A percentile compares a stretch with the other conserved stretches of the same genome.
Evolutionary conservation across 2,329 filamentous ascomycete species (phyloP).

Genomic region (Cladophialophora psammophila): DNA sequence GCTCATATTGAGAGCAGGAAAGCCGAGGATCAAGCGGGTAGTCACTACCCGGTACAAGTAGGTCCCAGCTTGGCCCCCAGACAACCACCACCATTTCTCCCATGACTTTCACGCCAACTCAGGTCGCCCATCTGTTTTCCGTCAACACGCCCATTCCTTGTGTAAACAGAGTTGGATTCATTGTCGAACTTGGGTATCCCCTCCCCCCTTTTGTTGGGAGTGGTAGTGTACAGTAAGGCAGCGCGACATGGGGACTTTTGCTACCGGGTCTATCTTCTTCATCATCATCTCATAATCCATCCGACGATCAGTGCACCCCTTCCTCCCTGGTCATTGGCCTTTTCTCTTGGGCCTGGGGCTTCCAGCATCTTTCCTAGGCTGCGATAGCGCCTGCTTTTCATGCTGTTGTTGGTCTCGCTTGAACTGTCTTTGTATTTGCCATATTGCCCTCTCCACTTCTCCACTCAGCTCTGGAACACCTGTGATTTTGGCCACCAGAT

Average conservation of each 20-base stretch:
- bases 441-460: slow-evolving; percentile 77
- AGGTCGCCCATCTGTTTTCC: too few relatives aligned
- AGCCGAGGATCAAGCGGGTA: too few relatives aligned
- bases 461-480: slow-evolving; percentile 73
- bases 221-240: neutral
- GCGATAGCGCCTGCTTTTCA: slow-evolving; percentile 10
- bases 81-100: too few relatives aligned
- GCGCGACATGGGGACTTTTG: neutral
- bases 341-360: neutral
- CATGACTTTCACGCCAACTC: too few relatives aligned
- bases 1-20: too few relatives aligned
- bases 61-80: too few relatives aligned
- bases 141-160: neutral
- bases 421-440: slow-evolving; percentile 67
- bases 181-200: neutral
- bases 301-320: neutral
- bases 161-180: neutral
- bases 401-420: slow-evolving; percentile 23
- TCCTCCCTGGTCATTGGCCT: neutral
- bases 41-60: too few relatives aligned
- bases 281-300: slow-evolving; percentile 5
- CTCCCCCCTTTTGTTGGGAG: neutral
- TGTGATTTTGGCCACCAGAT: slow-evolving; percentile 66
- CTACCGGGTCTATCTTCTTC: neutral
- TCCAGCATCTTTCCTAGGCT: slow-evolving; percentile 13